Percentiles rank a stretch among this genome's conserved stretches.
Evolutionary conservation across 495 filamentous ascomycete species (phyloP).

Genomic region (Cryomyces antarcticus): DNA sequence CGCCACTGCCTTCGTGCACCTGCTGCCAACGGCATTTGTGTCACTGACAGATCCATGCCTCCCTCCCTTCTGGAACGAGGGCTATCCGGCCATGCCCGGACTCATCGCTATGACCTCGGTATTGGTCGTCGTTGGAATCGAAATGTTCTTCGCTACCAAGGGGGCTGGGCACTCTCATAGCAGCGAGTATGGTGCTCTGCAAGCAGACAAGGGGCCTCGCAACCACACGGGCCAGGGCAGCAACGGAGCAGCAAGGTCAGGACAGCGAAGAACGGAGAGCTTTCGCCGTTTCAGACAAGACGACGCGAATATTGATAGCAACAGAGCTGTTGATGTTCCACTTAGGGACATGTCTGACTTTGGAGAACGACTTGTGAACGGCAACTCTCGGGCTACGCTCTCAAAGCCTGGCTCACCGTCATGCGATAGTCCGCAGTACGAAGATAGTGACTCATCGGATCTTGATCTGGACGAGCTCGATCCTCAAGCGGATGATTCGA

Average conservation of each 20-base stretch:
- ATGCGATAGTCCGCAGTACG: not conserved
- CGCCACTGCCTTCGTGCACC: conserved; percentile 27
- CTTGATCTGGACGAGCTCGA: conserved; percentile 18
- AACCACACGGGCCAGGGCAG: not conserved
- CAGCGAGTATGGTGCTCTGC: conserved; percentile 7
- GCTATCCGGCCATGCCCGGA: conserved; percentile 24
- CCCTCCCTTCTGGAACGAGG: conserved; percentile 23
- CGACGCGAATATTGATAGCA: conserved; percentile 3
- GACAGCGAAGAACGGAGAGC: conserved; percentile 9
- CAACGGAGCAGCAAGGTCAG: not conserved
- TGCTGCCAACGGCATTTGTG: conserved; percentile 23
- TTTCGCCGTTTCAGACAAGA: conserved; percentile 8
- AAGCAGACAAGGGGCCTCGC: not conserved
- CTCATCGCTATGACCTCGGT: conserved; percentile 21
- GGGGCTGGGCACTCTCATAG: conserved; percentile 19
- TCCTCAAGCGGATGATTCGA: conserved; percentile 3
- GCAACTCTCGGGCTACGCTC: conserved; percentile 4
- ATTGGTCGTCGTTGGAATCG: conserved; percentile 23
- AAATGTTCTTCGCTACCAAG: conserved; percentile 24
- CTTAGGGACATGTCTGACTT: conserved; percentile 4
- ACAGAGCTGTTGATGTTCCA: conserved; percentile 4
- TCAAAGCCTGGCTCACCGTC: not conserved
- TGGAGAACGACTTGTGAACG: not conserved
- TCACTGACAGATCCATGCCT: conserved; percentile 25
- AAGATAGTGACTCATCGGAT: conserved; percentile 8